Conservation (phyloP, 169 alveolate genomes). For the Eimeria acervulina region DNA sequence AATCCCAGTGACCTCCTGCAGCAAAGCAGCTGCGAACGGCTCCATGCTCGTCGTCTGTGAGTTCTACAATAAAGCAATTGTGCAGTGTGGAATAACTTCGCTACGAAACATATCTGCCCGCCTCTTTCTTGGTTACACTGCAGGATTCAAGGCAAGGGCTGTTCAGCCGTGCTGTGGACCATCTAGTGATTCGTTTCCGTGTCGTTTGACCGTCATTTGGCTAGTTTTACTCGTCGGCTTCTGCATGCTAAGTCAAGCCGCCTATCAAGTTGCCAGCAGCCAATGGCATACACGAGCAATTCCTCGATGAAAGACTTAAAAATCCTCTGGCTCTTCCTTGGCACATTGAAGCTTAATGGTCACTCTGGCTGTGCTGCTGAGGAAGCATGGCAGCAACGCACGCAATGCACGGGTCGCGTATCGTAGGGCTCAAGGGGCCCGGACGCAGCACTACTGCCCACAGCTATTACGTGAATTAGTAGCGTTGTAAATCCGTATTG, state of each 20-base stretch:
- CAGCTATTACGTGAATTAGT: not conserved
- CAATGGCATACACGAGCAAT: not conserved
- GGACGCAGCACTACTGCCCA: slow-evolving; percentile 26
- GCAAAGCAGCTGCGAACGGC: not conserved
- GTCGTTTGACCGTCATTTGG: not conserved
- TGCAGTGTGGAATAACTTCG: not conserved
- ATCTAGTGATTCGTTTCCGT: not conserved
- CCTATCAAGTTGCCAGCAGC: not conserved
- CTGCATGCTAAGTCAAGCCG: not conserved
- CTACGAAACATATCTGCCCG: not conserved
- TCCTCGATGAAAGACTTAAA: not conserved
- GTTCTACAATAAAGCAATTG: not conserved
- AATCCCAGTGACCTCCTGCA: not conserved
- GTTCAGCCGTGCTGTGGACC: not conserved
- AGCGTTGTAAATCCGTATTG: not conserved
- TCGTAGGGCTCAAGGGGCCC: slow-evolving; percentile 61
- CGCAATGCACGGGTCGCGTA: slow-evolving; percentile 34
- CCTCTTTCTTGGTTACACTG: not conserved
- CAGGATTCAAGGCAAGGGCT: not conserved
- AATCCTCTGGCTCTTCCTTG: too few species aligned
- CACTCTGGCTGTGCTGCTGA: too few species aligned
- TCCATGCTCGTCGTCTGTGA: not conserved
- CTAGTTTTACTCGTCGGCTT: not conserved
- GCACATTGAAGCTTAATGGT: not conserved
- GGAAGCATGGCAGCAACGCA: slow-evolving; percentile 9